Base-by-base conservation (phyloP, 163 green algal genomes). In the Smithsoniella earleae region DNA sequence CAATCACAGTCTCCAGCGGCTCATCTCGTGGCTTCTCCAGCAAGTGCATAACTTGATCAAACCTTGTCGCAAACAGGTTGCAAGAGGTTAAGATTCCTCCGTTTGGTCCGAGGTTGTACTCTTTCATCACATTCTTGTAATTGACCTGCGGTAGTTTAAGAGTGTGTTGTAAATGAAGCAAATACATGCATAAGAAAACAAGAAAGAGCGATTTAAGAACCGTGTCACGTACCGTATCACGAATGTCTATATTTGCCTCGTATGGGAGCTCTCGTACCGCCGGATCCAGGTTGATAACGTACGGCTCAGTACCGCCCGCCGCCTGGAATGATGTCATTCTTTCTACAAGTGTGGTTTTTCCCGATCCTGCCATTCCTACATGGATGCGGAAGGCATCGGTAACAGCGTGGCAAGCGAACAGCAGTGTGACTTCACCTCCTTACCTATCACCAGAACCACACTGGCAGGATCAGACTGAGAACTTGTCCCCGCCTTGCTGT, bases 51-150 rank as follows among this genome's bases (percentile, higher is more conserved):
- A 96, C 90, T 85, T 98, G 91, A 77, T 98, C 94, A 80, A 98
- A 98, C 20, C 91, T 84, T 2, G 94, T 98, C 34, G 94, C 91
- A 82, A 97, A 98, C 4, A 98, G 85, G 82, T 98, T 98, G 54
- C 95, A 87, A 0, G 92, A 89, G 1, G 94, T 98, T 3, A 98
- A 82, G 77, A 98, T 97, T 73, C 82, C 94, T 13, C 94, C 94
- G 75, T 98, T 98, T 28, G 94, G 94, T 2, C 94, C 94, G 46
- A 98, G 79, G 74, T 86, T 87, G 79, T 98, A 98, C 76, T 97
- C 79, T 80, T 93, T 94, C 94, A 98, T 98, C 30, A 98, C 91
- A 74, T 95, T 90, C 77, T 96, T 96, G 85, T 96, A 96, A 72
- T 96, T 92, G 1, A 96, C 87, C 88, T 92, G 83, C 76, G 36